These are phyloP conservation scores for Fusarium tjaetaba DNA, from an alignment of 2,329 filamentous ascomycete species.

Conservation along the genomic window DNA sequence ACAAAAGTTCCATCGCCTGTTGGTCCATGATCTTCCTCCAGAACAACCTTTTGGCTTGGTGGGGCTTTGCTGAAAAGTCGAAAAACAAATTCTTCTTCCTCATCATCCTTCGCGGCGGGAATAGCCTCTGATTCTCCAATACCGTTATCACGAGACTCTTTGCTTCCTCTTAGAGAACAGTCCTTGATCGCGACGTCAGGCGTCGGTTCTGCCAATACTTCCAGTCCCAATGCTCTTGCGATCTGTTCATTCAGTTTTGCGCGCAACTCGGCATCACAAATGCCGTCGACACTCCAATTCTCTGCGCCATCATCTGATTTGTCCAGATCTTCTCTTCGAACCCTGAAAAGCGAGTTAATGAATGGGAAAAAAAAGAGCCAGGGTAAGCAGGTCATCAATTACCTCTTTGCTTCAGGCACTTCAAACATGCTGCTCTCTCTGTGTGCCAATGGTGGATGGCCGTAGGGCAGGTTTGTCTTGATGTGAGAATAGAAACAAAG, in stretches of 20 bases:
- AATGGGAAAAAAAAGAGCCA: no score
- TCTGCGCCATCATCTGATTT: conserved; percentile 46
- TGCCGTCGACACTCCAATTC: conserved; percentile 45
- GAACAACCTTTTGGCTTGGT: conserved; percentile 60
- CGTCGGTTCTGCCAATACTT: conserved; percentile 26
- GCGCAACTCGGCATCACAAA: conserved; percentile 52
- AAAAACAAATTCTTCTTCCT: conserved; percentile 61
- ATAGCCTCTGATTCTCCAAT: conserved; percentile 1
- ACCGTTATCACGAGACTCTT: conserved; percentile 20
- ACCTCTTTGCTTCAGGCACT: conserved; percentile 48
- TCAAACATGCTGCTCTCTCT: conserved; percentile 42
- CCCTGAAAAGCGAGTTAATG: conserved; percentile 49
- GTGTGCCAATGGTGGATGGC: background rate
- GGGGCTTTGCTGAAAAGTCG: conserved; percentile 64
- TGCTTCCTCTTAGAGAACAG: background rate
- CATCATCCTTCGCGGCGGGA: conserved; percentile 32
- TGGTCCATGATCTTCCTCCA: conserved; percentile 55
- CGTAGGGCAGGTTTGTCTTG: background rate
- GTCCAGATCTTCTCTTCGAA: conserved; percentile 65
- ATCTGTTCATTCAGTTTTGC: conserved; percentile 60
- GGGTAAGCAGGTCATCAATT: background rate
- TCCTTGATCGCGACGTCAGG: background rate
- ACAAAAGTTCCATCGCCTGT: conserved; percentile 51
- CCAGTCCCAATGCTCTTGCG: conserved; percentile 57
- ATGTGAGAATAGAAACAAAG: background rate